Base-by-base conservation (phyloP, 768 basidiomycete genomes). In the Suillus luteus region DNA sequence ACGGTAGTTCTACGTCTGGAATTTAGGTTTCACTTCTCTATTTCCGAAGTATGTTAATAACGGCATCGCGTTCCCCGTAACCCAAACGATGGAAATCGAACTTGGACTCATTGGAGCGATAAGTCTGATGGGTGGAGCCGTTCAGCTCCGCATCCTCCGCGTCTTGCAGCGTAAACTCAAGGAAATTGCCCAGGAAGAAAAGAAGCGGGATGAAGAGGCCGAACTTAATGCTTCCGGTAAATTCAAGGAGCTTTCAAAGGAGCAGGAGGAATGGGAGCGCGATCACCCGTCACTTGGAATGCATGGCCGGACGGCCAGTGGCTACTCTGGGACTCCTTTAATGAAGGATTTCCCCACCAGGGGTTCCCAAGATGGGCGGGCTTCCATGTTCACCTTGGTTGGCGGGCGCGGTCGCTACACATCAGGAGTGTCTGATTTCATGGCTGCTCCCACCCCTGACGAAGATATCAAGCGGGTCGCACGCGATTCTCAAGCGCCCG, bases 11-110 rank as follows among this genome's bases (percentile, higher is more conserved):
- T 98, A 97, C 77, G 81, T 97, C 59, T 97, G 92, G 88, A 99
- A 97, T 74, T 80, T 99, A 59, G 96, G 96, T 46, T 97, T 95
- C 78, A 82, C 79, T 2, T 70, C 79, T 5, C 77, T 98, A 35
- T 98, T 95, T 75, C 87, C 91, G 11, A 92, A 91, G 69, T 95
- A 88, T 68, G 78, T 82, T 24, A 76, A 79, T 60, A 83, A 87
- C 69, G 80, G 83, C 64, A 91, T 92, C 63, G 77, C 84, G 59
- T 96, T 92, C 72, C 93, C 95, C 37, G 86, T 96, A 60, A 85
- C 91, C 5, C 94, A 95, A 72, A 88, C 88, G 9, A 96, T 96
- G 93, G 84, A 92, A 72, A 95, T 98, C 64, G 96, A 97, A 72
- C 83, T 98, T 37, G 96, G 95, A 35, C 84, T 97, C 68, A 86